Percentiles rank a stretch among this genome's conserved stretches.
Conservation (phyloP, 2,329 filamentous ascomycete species). For the Penicillium sp. region DNA sequence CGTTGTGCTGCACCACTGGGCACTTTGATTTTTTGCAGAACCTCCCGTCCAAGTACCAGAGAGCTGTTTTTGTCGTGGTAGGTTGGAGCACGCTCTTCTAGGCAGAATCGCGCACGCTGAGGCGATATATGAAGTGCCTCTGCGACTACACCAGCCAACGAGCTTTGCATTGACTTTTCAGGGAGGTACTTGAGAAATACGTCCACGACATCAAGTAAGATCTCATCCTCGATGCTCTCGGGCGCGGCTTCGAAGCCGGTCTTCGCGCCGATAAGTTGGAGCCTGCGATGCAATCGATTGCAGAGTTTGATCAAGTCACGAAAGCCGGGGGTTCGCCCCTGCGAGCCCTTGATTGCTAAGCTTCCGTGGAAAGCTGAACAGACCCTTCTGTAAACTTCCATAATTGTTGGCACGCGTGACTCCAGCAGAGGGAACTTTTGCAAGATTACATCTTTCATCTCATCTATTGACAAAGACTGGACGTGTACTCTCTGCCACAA, state of each 20-base stretch:
- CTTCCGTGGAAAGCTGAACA: constrained; percentile 36
- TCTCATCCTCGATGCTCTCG: constrained; percentile 69
- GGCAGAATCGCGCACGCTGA: constrained; percentile 71
- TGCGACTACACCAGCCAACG: constrained; percentile 61
- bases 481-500: constrained; percentile 79
- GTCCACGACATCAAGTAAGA: constrained; percentile 90
- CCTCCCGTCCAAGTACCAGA: constrained; percentile 61
- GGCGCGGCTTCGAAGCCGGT: constrained; percentile 64
- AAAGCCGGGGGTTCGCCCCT: constrained; percentile 56
- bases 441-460: constrained; percentile 68
- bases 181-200: constrained; percentile 82
- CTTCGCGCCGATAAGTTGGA: constrained; percentile 54
- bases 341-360: constrained; percentile 34
- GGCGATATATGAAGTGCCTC: constrained; percentile 82
- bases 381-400: constrained; percentile 50
- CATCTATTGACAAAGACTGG: constrained; percentile 57
- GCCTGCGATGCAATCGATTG: constrained; percentile 62
- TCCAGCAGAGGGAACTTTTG: constrained; percentile 64
- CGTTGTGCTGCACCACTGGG: constrained; percentile 41
- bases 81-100: constrained; percentile 65
- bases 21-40: constrained; percentile 54
- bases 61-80: constrained; percentile 57
- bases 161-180: constrained; percentile 52
- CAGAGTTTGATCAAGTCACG: constrained; percentile 91
- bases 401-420: constrained; percentile 50